phyloP scores from a whole-genome alignment of 129 eudicot species.

The Flaveria bidentis region DNA sequence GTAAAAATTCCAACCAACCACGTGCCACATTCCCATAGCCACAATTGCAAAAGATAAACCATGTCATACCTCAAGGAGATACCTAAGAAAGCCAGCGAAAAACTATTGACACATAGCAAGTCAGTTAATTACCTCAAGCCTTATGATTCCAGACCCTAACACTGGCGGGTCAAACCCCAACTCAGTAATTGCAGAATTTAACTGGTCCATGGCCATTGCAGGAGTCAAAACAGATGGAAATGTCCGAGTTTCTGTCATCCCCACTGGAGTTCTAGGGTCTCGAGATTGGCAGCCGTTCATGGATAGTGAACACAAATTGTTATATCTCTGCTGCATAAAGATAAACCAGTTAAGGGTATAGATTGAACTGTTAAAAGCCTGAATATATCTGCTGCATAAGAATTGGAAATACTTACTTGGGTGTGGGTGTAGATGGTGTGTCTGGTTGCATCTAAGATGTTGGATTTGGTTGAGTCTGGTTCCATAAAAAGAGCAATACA shows the following conservation, averaged over 20 bases:
- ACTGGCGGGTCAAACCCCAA: constrained; percentile 48
- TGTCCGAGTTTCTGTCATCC: constrained; percentile 64
- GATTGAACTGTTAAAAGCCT: neutral
- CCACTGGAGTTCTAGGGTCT: constrained; percentile 51
- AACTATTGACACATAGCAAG: neutral
- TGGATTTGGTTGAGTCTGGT: constrained; percentile 41
- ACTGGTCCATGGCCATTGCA: constrained; percentile 65
- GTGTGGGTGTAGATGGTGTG: constrained; percentile 35
- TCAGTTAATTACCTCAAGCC: constrained; percentile 59
- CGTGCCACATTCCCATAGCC: constrained; percentile 36
- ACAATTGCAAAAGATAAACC: constrained; percentile 5
- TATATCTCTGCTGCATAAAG: constrained; percentile 42
- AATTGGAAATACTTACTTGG: constrained; percentile 38
- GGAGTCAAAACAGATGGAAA: constrained; percentile 59
- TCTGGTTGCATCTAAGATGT: constrained; percentile 39
- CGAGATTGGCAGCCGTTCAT: constrained; percentile 80
- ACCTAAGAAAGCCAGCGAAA: neutral
- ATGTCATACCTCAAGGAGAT: neutral
- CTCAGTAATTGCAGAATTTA: constrained; percentile 56
- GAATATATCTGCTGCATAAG: neutral
- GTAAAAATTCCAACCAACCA: constrained; percentile 34
- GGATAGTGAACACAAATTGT: constrained; percentile 54
- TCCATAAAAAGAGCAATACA: constrained; percentile 50
- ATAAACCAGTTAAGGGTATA: neutral
- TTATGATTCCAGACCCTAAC: constrained; percentile 66